Evolutionary conservation across 2,329 filamentous ascomycete species (phyloP), one percentile per base, ranked within the genome.

Genomic region (Aspergillus alliaceus): DNA sequence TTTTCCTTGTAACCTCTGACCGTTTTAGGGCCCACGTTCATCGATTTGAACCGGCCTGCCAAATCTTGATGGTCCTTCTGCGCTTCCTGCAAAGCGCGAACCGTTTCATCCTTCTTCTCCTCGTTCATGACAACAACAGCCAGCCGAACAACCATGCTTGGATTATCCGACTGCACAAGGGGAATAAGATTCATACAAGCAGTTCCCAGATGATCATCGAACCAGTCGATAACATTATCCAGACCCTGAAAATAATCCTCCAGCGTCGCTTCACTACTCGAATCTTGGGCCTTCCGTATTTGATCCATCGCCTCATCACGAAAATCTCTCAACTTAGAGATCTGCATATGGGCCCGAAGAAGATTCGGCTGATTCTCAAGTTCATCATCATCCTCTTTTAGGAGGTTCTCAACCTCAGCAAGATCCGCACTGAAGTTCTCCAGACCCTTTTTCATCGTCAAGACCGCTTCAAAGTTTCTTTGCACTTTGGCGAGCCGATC

Each of bases 1-100:
- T 96, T 96, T 66, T 96, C 90, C 79, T 98, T 99, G 80, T 99
- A 99, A 3, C 93, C 95, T 62, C 93, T 88, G 53, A 96, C 86
- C 63, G 92, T 90, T 75, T 96, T 96, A 22, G 93, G 91, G 1
- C 93, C 93, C 63, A 93, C 90, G 9, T 93, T 93, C 76, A 99
- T 96, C 66, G 91, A 93, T 77, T 96, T 93, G 80, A 99, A 96
- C 51, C 93, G 85, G 47, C 88, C 88, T 9, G 93, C 95, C 71
- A 99, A 89, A 72, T 98, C 93, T 72, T 93, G 92, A 75, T 98
- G 96, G 70, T 98, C 93, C 69, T 91, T 91, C 72, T 98, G 87
- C 0, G 95, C 96, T 67, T 98, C 93, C 71, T 97, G 93, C 61
- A 99, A 80, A 2, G 95, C 95, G 69, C 90, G 84, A 25, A 96